phyloP scores from a whole-genome alignment of 2,329 filamentous ascomycete species.

The Chrysoporthe cubensis region DNA sequence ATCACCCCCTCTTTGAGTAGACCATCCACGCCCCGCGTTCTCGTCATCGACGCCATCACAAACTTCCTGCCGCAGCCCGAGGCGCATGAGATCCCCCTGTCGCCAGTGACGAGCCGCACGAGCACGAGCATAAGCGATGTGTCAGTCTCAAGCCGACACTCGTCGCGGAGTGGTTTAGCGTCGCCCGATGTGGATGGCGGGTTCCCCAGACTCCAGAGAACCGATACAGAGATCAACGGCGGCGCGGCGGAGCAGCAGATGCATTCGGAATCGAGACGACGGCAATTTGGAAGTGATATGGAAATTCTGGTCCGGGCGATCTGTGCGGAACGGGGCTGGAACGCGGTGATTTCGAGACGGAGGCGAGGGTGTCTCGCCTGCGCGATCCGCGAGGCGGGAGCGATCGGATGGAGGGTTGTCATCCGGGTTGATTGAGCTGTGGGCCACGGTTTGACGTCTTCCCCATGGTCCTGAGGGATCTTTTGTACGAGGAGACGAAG shows the following conservation, averaged over 20 bases:
- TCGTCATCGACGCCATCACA: conserved; percentile 68
- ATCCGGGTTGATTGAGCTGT: conserved; percentile 57
- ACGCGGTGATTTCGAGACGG: conserved; percentile 70
- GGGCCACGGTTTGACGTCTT: background rate
- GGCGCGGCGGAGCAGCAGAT: conserved; percentile 51
- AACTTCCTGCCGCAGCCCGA: conserved; percentile 50
- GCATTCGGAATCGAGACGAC: conserved; percentile 59
- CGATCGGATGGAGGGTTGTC: conserved; percentile 71
- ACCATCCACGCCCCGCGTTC: conserved; percentile 47
- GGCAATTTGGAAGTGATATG: conserved; percentile 66
- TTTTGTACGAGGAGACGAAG: conserved; percentile 1
- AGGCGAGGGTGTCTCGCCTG: conserved; percentile 74
- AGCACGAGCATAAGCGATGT: conserved; percentile 31
- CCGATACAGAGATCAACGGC: conserved; percentile 14
- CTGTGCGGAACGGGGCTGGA: conserved; percentile 75
- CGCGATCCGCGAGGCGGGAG: conserved; percentile 74
- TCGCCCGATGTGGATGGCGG: conserved; percentile 16
- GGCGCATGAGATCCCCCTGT: conserved; percentile 52
- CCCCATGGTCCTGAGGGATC: background rate
- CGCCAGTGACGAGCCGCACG: conserved; percentile 49
- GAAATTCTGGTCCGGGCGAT: conserved; percentile 74
- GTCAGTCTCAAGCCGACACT: conserved; percentile 22
- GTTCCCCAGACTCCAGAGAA: conserved; percentile 5
- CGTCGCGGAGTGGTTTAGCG: conserved; percentile 22
- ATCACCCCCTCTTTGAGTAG: conserved; percentile 36